phyloP scores from a whole-genome alignment of 2,329 filamentous ascomycete species.

The Akanthomyces dipterigenus region DNA sequence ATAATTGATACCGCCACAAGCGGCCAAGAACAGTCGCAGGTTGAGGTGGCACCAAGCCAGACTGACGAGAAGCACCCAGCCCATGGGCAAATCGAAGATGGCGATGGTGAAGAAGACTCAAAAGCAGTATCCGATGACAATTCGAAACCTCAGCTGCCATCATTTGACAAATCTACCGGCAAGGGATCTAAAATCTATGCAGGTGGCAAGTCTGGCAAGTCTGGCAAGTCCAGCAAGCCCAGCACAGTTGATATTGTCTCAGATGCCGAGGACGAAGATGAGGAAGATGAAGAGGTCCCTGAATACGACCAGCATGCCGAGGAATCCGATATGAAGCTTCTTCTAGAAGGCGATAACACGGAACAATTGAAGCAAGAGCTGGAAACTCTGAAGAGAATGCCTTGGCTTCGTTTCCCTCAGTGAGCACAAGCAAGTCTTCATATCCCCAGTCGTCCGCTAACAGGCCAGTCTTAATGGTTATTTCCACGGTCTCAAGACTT shows the following conservation, averaged over 20 bases:
- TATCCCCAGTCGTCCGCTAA: background rate
- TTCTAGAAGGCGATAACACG: constrained; percentile 21
- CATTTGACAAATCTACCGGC: background rate
- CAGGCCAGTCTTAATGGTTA: constrained; percentile 65
- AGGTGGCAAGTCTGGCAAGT: background rate
- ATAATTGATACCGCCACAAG: background rate
- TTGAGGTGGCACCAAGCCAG: background rate
- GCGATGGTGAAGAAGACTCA: background rate
- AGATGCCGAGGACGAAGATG: constrained; percentile 7
- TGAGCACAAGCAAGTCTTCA: constrained; percentile 17
- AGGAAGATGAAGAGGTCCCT: constrained; percentile 12
- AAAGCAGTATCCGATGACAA: background rate
- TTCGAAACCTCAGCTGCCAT: background rate
- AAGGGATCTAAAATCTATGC: background rate
- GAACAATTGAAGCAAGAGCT: constrained; percentile 24
- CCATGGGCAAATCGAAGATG: background rate
- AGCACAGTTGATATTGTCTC: background rate
- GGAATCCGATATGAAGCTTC: constrained; percentile 4
- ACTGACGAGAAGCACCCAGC: background rate
- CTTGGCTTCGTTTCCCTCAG: constrained; percentile 35
- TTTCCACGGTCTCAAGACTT: constrained; percentile 66
- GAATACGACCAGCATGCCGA: constrained; percentile 13
- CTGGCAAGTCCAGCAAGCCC: background rate
- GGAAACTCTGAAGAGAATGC: constrained; percentile 27
- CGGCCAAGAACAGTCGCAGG: background rate